Evolutionary conservation across 306 rosid species (phyloP).

Genomic region (Fagus sylvatica): DNA sequence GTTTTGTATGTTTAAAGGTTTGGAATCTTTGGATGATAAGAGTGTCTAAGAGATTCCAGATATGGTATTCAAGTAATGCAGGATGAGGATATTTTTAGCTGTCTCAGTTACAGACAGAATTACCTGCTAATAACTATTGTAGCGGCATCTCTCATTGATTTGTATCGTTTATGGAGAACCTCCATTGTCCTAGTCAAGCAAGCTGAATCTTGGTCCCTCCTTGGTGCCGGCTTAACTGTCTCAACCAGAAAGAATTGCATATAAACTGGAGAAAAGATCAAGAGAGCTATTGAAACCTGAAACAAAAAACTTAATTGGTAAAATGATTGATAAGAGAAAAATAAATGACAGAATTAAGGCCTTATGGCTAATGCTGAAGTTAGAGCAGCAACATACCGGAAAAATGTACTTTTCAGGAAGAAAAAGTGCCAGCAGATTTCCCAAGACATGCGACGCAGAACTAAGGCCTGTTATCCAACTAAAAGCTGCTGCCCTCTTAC

Average conservation of each 20-base stretch:
- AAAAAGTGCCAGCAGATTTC: slow-evolving; percentile 55
- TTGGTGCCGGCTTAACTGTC: slow-evolving; percentile 38
- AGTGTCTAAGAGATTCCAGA: not conserved
- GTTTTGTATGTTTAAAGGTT: not conserved
- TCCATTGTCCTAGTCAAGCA: slow-evolving; percentile 40
- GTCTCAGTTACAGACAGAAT: not conserved
- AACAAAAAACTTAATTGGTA: slow-evolving; percentile 14
- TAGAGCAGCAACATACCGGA: slow-evolving; percentile 24
- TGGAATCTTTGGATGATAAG: not conserved
- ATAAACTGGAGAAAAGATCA: slow-evolving; percentile 60
- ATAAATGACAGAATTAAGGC: not conserved
- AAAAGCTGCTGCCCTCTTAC: slow-evolving; percentile 57
- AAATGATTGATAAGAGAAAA: slow-evolving; percentile 1
- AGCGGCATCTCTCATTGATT: slow-evolving; percentile 60
- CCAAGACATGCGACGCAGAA: slow-evolving; percentile 61
- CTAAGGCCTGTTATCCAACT: slow-evolving; percentile 69
- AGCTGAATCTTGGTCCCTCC: slow-evolving; percentile 28
- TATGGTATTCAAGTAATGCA: not conserved
- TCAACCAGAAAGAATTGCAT: slow-evolving; percentile 65
- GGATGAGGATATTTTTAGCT: not conserved
- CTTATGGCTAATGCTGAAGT: not conserved
- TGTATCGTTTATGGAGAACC: slow-evolving; percentile 49
- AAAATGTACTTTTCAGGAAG: slow-evolving; percentile 57
- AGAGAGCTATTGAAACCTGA: slow-evolving; percentile 64
- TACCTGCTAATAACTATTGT: slow-evolving; percentile 62